Base-by-base conservation (phyloP, 805 yeast genomes). In the Lipomyces yamadae region DNA sequence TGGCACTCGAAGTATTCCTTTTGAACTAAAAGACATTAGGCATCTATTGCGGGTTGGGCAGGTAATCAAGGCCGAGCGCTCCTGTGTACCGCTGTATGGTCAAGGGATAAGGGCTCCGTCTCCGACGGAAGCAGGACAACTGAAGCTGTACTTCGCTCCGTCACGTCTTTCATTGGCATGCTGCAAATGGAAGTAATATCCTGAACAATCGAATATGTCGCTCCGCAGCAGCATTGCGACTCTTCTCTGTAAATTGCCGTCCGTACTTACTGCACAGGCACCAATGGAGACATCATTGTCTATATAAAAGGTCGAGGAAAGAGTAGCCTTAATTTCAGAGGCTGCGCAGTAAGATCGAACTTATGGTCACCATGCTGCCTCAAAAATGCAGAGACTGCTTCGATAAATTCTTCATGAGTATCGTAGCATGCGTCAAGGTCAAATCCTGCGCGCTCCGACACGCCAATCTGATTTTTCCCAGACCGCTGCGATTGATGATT, bases 361-460 rank as follows among this genome's bases (percentile, higher is more conserved):
- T 37, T 37, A 15, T 4, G 42, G 42, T 37, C 42, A 37, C 11
- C 42, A 37, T 37, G 4, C 11, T 37, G 42, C 42, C 11, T 37
- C 45, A 39, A 39, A 15, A 37, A 37, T 37, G 42, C 7, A 37
- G 42, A 37, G 42, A 37, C 42, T 2, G 42, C 42, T 11, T 37
- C 42, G 11, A 37, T 15, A 37, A 39, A 39, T 39, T 39, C 45
- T n/a, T 39, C 45, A 2, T 10, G 45, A 11, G 45, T 39, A 13
- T 39, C 45, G 45, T 39, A 39, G 45, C 45, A 39, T 39, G 10
- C 45, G 45, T 39, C 45, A 39, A 39, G n/a, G n/a, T n/a, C n/a
- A n/a, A n/a, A n/a, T n/a, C n/a, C n/a, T n/a, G n/a, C n/a, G n/a
- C 4, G 45, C 45, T 11, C 3, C n/a, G 45, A n/a, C 15, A n/a